Conservation (phyloP, 768 basidiomycete species). For the Tylopilus sp. region DNA sequence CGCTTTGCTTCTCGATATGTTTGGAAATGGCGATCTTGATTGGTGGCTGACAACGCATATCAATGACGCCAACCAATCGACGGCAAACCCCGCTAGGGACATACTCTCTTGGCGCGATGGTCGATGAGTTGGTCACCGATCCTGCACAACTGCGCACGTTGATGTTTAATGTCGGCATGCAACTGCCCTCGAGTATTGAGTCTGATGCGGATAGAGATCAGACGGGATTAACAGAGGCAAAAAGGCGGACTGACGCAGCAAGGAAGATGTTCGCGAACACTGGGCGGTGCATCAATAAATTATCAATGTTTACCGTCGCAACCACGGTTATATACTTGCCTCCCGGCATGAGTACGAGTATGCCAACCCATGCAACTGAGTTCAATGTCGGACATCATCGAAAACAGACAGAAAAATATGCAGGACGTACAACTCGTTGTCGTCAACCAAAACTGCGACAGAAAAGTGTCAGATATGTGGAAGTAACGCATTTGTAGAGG, state of each 20-base stretch:
- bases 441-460: conserved; percentile 17
- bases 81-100: background rate
- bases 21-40: conserved; percentile 16
- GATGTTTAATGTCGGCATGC: conserved; percentile 13
- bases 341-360: conserved; percentile 18
- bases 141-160: background rate
- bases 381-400: background rate
- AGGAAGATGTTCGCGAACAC: conserved; percentile 20
- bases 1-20: conserved; percentile 2
- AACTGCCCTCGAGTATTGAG: conserved; percentile 12
- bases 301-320: background rate
- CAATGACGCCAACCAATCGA: background rate
- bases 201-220: conserved; percentile 2
- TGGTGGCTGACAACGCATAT: conserved; percentile 10
- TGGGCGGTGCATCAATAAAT: background rate
- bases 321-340: background rate
- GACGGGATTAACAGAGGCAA: background rate
- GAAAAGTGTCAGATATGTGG: background rate
- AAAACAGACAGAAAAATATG: background rate
- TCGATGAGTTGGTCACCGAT: conserved; percentile 9
- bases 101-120: conserved; percentile 1
- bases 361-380: conserved; percentile 16
- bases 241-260: conserved; percentile 12
- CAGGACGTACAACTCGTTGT: conserved; percentile 9
- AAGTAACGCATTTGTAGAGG: background rate